These are phyloP conservation scores for Tirmania nivea DNA, from an alignment of 495 filamentous ascomycete genomes.

Conservation along the genomic window DNA sequence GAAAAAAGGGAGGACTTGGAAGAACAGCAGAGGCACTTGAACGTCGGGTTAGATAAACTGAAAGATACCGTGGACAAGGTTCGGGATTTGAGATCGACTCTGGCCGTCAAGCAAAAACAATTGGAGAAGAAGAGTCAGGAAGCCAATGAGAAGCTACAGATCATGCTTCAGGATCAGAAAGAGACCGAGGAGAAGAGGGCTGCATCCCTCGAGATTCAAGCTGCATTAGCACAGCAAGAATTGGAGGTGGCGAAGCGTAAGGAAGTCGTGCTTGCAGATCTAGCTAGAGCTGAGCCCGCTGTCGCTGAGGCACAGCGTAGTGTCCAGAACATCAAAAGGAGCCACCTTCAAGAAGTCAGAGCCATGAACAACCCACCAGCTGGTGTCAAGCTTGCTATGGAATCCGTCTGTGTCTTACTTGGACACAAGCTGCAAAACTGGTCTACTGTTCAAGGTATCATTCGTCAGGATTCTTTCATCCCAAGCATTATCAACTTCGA, in stretches of 20 bases:
- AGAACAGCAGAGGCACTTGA: conserved; percentile 93
- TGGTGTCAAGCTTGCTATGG: conserved; percentile 76
- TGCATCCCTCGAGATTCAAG: conserved; percentile 70
- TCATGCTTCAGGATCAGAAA: conserved; percentile 89
- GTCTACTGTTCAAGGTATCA: conserved; percentile 70
- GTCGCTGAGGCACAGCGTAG: conserved; percentile 82
- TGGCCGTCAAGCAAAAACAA: conserved; percentile 83
- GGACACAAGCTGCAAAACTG: conserved; percentile 78
- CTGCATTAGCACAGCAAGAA: conserved; percentile 71
- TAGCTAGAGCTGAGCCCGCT: conserved; percentile 81
- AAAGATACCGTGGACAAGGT: conserved; percentile 97
- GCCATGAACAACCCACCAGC: conserved; percentile 84
- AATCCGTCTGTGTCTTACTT: conserved; percentile 82
- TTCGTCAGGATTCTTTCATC: conserved; percentile 89
- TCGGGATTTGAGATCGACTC: conserved; percentile 63
- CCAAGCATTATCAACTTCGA: conserved; percentile 94
- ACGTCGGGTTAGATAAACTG: conserved; percentile 94
- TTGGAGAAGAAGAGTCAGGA: conserved; percentile 84
- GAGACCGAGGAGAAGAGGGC: conserved; percentile 84
- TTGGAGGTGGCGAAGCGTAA: conserved; percentile 62
- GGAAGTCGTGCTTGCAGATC: conserved; percentile 67
- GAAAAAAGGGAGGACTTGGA: conserved; percentile 97
- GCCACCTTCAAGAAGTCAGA: conserved; percentile 90
- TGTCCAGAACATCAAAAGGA: conserved; percentile 91
- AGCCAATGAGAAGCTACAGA: conserved; percentile 88